phyloP scores from a whole-genome alignment of 2,329 filamentous ascomycete species.

The Proliferodiscus dingleyae region DNA sequence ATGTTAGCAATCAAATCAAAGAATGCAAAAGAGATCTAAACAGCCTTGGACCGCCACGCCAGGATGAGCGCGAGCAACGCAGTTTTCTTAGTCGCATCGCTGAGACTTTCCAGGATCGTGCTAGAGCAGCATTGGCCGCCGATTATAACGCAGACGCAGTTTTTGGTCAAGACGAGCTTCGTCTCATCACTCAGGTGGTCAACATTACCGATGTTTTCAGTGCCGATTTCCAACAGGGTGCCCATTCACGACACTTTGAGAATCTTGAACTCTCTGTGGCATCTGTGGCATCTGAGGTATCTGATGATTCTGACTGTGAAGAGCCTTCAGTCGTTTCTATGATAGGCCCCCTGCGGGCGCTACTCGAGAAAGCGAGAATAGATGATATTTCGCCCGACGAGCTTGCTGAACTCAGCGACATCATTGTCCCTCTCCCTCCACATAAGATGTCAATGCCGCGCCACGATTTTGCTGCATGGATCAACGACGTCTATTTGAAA shows the following conservation, averaged over 20 bases:
- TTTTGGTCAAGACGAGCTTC: constrained; percentile 7
- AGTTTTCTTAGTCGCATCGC: constrained; percentile 5
- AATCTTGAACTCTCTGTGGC: too few relatives aligned
- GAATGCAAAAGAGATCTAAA: constrained; percentile 7
- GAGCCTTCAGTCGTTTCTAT: constrained; percentile 4
- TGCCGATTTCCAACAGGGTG: background rate
- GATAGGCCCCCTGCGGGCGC: constrained; percentile 9
- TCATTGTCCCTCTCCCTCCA: constrained; percentile 6
- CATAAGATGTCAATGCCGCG: constrained; percentile 1
- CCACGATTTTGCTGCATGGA: constrained; percentile 18
- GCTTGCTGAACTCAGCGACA: constrained; percentile 6
- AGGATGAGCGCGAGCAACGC: constrained; percentile 8
- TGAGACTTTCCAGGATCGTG: constrained; percentile 8
- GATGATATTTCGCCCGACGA: constrained; percentile 5
- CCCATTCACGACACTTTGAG: constrained; percentile 4
- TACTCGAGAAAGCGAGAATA: constrained; percentile 8
- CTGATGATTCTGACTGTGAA: constrained; percentile 5
- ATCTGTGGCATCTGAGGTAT: background rate
- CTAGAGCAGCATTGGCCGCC: constrained; percentile 7
- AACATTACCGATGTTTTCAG: constrained; percentile 8
- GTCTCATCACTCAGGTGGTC: constrained; percentile 10
- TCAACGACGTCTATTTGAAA: constrained; percentile 5
- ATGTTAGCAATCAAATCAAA: constrained; percentile 10
- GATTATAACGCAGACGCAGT: constrained; percentile 11
- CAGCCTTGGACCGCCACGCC: constrained; percentile 8